Conservation (phyloP, 305 asterid genomes). For the Nicotiana rustica region DNA sequence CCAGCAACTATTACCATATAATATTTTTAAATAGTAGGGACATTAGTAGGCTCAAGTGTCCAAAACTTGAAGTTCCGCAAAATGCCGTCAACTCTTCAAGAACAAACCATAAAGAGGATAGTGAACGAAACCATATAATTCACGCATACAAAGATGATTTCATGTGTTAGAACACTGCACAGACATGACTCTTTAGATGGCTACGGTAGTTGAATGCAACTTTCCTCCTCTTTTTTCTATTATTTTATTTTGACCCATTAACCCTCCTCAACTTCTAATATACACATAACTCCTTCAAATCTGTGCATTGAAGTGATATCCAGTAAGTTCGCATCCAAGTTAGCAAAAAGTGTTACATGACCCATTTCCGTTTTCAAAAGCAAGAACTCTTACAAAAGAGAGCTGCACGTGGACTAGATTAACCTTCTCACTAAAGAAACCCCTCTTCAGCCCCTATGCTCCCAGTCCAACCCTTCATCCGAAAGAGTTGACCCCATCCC, state of each 20-base stretch:
- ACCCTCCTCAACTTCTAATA: constrained; percentile 19
- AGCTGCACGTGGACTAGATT: constrained; percentile 27
- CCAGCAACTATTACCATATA: constrained; percentile 14
- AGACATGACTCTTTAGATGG: constrained; percentile 29
- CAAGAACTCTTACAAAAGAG: constrained; percentile 23
- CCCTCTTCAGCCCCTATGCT: constrained; percentile 12
- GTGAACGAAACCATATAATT: neutral
- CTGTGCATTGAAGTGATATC: neutral
- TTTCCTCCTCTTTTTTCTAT: neutral
- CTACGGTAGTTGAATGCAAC: constrained; percentile 25
- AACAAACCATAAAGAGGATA: neutral
- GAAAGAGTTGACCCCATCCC: neutral
- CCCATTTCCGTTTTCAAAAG: neutral
- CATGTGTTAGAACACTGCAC: constrained; percentile 30
- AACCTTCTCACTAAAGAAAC: constrained; percentile 8
- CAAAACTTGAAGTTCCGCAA: constrained; percentile 29
- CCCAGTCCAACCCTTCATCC: constrained; percentile 24
- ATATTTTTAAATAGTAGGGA: neutral
- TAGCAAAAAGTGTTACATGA: neutral
- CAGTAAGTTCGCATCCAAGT: constrained; percentile 14
- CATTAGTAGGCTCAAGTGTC: constrained; percentile 15
- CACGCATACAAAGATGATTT: constrained; percentile 22
- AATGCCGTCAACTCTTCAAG: constrained; percentile 25
- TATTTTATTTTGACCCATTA: constrained; percentile 5
- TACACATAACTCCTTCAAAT: neutral